Base-by-base conservation (phyloP, 2,329 filamentous ascomycete species). In the Ophiostoma australiae region DNA sequence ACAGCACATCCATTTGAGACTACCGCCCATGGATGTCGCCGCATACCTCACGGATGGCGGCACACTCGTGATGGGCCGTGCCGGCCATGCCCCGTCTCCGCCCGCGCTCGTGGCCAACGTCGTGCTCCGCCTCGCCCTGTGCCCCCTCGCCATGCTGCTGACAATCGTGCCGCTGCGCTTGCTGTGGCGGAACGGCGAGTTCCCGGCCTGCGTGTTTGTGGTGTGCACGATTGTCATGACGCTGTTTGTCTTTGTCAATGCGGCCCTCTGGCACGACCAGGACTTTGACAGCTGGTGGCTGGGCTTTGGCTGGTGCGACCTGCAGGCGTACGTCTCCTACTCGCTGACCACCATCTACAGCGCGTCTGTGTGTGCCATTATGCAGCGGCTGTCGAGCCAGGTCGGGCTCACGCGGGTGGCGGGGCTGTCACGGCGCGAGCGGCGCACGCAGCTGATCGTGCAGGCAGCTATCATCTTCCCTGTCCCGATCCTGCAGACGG, bases 391-490 rank as follows among this genome's bases (percentile, higher is more conserved):
- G 11, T 81, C 85, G 17, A 76, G 80, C 52, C 84, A 85, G 74
- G 81, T 88, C 70, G 81, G 80, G 41, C 76, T 85, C 35, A 74
- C 81, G 69, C 79, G 83, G 2, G 82, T 80, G 33, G 78, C 79
- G 68, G 78, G 79, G 5, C 77, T 83, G 6, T 81, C 79, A 1
- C 73, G 76, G 23, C 74, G 72, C 4, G 85, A 87, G 78, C 80
- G 77, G 71, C 79, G 78, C 17, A 78, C 79, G 0, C 80, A 81
- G 31, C 82, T 81, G 69, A 71, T 84, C 10, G 71, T 82, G 6
- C 85, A 88, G 74, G 81, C 82, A 4, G 78, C 85, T 72, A 81
- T 87, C 78, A 85, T 89, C 73, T 86, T 88, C 70, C 81, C 84
- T 1, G 71, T 85, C 3, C 85, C 86, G 0, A 10, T 85, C 17